Percentiles rank a stretch among this genome's conserved stretches.
Evolutionary conservation across 2,329 filamentous ascomycete genomes (phyloP).

Genomic region (Ophiostoma sp.): DNA sequence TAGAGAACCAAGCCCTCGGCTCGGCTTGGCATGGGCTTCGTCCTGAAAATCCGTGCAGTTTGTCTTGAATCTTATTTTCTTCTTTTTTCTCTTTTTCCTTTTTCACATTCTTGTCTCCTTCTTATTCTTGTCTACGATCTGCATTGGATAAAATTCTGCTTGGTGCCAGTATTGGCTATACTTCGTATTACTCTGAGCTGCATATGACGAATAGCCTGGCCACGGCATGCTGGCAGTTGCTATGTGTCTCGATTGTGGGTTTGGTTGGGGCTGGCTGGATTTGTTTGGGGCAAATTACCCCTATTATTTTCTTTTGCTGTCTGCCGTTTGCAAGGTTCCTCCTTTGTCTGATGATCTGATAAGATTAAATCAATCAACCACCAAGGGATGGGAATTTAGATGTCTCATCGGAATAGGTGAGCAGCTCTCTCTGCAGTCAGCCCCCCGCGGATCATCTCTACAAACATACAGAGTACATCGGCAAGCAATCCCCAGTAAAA

Average conservation of each 20-base stretch:
- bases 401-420: no score
- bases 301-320: not conserved
- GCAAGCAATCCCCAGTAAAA: not conserved
- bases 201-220: constrained; percentile 12
- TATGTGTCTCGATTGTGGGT: constrained; percentile 1
- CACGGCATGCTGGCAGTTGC: not conserved
- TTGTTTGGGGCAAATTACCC: constrained; percentile 8
- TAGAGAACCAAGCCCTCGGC: not conserved
- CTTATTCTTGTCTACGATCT: not conserved
- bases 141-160: not conserved
- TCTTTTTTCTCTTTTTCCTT: not conserved
- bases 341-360: constrained; percentile 14
- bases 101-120: not conserved
- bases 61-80: not conserved
- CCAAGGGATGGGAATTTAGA: not conserved
- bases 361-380: constrained; percentile 2
- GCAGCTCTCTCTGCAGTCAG: not conserved
- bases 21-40: not conserved
- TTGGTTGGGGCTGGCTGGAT: not conserved
- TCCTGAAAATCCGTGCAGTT: not conserved
- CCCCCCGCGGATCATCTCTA: not conserved
- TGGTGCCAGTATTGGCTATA: not conserved
- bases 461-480: not conserved
- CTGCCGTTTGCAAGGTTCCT: not conserved
- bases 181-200: not conserved